These are phyloP conservation scores for Simplicillium aogashimaense DNA, from an alignment of 2,329 filamentous ascomycete species.

Conservation along the genomic window DNA sequence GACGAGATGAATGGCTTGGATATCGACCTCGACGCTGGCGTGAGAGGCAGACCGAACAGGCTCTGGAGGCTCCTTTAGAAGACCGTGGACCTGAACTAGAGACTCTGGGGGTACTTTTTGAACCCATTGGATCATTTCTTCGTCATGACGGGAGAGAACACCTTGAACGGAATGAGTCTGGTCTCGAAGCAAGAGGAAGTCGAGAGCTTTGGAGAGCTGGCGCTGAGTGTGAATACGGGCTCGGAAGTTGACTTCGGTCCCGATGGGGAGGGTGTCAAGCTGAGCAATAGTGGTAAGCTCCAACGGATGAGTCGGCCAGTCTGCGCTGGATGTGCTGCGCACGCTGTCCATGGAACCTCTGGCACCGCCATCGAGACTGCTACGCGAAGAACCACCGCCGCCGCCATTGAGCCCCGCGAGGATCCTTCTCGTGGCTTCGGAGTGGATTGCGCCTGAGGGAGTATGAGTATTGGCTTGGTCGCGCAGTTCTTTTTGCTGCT, in stretches of 20 bases:
- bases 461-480: constrained; percentile 2
- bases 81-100: constrained; percentile 67
- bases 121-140: constrained; percentile 77
- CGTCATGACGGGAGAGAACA: constrained; percentile 48
- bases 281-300: constrained; percentile 28
- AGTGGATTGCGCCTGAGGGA: constrained; percentile 2
- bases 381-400: background rate
- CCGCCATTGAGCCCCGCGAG: constrained; percentile 2
- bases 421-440: constrained; percentile 6
- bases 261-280: constrained; percentile 24
- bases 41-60: constrained; percentile 67
- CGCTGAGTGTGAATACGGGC: constrained; percentile 52
- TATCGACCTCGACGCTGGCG: constrained; percentile 64
- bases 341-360: constrained; percentile 18
- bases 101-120: constrained; percentile 73
- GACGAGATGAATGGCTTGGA: constrained; percentile 44
- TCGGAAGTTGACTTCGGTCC: constrained; percentile 29
- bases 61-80: constrained; percentile 62
- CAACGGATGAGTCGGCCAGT: constrained; percentile 27
- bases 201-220: constrained; percentile 70
- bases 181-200: constrained; percentile 80
- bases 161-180: constrained; percentile 72
- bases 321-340: constrained; percentile 24
- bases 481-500: constrained; percentile 3
- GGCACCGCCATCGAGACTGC: constrained; percentile 2